These are phyloP conservation scores for Pseudonectria foliicola DNA, from an alignment of 2,329 filamentous ascomycete genomes.

Conservation along the genomic window DNA sequence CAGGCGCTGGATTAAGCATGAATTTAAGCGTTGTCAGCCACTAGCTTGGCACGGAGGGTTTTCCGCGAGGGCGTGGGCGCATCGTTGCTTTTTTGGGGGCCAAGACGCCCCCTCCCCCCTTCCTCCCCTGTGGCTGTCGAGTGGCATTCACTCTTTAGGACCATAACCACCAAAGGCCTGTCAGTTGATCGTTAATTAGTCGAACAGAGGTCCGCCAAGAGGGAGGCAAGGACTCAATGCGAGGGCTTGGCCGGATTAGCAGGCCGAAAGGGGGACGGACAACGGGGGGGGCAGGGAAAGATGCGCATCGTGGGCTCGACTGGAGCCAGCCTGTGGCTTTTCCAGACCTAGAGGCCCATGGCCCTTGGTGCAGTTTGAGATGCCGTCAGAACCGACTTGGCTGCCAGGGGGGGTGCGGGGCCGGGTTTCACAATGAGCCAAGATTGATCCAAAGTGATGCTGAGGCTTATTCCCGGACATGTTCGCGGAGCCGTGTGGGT, in stretches of 20 bases:
- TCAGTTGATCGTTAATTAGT: too few species aligned
- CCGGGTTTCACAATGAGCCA: constrained; percentile 11
- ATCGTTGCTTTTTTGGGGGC: constrained; percentile 4
- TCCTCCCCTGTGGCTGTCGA: too few species aligned
- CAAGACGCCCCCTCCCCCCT: too few species aligned
- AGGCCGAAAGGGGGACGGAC: too few species aligned
- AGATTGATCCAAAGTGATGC: too few species aligned
- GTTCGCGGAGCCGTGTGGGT: constrained; percentile 21
- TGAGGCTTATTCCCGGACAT: constrained; percentile 23
- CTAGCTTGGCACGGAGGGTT: constrained; percentile 31
- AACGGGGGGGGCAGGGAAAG: too few species aligned
- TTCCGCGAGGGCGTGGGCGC: constrained; percentile 17
- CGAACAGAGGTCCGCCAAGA: too few species aligned
- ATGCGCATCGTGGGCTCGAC: constrained; percentile 15
- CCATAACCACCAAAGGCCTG: too few species aligned
- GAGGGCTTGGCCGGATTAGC: too few species aligned
- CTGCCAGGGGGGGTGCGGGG: constrained; percentile 17
- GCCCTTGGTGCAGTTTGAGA: constrained; percentile 26
- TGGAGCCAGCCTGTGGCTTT: constrained; percentile 20
- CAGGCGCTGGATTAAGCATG: constrained; percentile 38
- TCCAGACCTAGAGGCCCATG: constrained; percentile 13
- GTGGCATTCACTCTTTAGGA: too few species aligned
- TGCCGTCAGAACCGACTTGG: constrained; percentile 35
- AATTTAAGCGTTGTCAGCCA: constrained; percentile 44
- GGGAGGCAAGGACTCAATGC: too few species aligned